Conservation (phyloP, 768 basidiomycete genomes). For the Podaxis sp. region DNA sequence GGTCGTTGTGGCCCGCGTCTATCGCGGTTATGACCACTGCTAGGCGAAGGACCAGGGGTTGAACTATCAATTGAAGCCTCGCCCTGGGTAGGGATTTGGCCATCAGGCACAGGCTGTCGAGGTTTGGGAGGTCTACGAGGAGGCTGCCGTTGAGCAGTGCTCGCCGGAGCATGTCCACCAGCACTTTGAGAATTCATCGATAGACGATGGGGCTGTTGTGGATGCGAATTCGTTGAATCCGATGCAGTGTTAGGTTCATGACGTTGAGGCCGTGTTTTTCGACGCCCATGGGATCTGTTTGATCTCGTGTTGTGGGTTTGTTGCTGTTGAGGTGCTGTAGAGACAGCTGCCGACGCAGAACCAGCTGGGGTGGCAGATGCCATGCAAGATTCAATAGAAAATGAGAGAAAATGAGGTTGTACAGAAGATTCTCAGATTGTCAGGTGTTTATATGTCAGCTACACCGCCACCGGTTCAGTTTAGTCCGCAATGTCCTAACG, state of each 20-base stretch:
- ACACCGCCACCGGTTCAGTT: slow-evolving; percentile 7
- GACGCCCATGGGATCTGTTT: not conserved
- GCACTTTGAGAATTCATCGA: not conserved
- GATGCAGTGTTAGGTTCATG: not conserved
- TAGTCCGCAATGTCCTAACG: not conserved
- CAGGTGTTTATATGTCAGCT: not conserved
- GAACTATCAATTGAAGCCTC: not conserved
- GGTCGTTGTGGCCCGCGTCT: not conserved
- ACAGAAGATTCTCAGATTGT: no score
- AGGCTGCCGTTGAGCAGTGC: not conserved
- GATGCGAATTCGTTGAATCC: not conserved
- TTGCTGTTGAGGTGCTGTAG: not conserved
- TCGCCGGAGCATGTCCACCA: not conserved
- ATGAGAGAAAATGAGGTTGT: not conserved
- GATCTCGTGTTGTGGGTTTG: not conserved
- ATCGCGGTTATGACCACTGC: not conserved
- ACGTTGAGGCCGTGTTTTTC: slow-evolving; percentile 3
- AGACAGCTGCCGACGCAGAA: not conserved
- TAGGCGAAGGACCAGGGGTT: not conserved
- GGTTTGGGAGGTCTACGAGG: not conserved
- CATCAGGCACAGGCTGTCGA: not conserved
- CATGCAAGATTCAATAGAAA: no score
- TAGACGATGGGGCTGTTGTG: not conserved
- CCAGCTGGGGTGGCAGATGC: not conserved
- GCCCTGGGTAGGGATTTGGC: not conserved